Conservation (phyloP, 179 eudicot species). For the Gypsophila paniculata region DNA sequence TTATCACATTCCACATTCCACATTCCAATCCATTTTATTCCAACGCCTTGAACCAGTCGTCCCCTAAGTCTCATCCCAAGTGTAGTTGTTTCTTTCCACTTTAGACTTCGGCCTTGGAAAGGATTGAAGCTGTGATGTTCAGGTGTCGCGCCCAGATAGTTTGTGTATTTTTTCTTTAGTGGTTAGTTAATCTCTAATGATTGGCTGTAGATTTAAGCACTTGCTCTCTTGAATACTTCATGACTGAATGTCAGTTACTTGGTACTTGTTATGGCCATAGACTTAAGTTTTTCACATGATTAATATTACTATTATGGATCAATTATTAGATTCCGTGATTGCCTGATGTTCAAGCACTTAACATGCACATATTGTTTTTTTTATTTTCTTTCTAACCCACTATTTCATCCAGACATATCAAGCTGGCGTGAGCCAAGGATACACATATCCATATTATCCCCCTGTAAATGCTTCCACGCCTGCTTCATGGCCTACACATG, state of each 20-base stretch:
- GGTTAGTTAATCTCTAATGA: background rate
- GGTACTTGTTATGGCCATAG: background rate
- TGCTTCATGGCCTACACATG: conserved; percentile 49
- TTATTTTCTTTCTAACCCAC: background rate
- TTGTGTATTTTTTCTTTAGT: background rate
- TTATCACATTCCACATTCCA: no score
- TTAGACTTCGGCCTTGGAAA: background rate
- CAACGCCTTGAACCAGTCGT: background rate
- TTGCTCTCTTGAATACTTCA: background rate
- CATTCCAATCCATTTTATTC: background rate
- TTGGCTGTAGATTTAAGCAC: background rate
- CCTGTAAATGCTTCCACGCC: conserved; percentile 34
- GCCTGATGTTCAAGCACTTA: background rate
- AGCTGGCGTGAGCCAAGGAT: conserved; percentile 49
- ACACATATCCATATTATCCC: conserved; percentile 50
- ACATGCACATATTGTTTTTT: background rate
- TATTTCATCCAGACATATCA: conserved; percentile 38
- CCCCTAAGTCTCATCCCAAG: background rate
- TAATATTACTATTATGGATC: background rate
- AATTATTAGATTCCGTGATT: background rate
- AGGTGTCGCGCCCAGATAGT: background rate
- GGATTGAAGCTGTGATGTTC: background rate
- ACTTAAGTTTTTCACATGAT: background rate
- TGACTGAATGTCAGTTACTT: background rate
- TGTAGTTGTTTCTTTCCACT: background rate